These are phyloP conservation scores for Botrytis hyacinthi DNA, from an alignment of 2,329 filamentous ascomycete genomes.

Conservation along the genomic window DNA sequence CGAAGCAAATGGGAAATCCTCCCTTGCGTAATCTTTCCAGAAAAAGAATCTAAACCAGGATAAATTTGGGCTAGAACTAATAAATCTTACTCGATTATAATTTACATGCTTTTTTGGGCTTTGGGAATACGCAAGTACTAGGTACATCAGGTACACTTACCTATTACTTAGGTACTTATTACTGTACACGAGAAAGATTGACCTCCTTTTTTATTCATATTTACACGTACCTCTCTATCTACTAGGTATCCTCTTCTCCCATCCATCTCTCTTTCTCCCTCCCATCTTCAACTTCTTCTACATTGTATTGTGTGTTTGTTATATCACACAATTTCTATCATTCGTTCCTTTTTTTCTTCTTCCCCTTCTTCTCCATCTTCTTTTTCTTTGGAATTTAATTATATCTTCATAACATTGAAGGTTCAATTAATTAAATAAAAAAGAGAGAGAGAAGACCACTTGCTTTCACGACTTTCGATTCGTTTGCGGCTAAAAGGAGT, in stretches of 20 bases:
- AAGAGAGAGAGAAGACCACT: background rate
- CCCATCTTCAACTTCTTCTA: background rate
- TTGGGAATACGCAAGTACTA: background rate
- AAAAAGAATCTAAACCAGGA: background rate
- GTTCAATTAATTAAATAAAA: background rate
- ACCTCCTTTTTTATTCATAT: constrained; percentile 17
- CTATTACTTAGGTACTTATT: background rate
- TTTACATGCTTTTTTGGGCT: background rate
- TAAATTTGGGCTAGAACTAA: background rate
- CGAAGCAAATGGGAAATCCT: background rate
- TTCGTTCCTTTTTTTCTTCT: background rate
- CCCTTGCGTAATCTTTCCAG: constrained; percentile 2
- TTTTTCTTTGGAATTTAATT: background rate
- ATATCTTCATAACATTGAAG: background rate
- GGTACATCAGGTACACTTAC: background rate
- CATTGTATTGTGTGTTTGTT: background rate
- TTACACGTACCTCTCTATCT: background rate
- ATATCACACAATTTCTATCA: background rate
- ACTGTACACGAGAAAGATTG: background rate
- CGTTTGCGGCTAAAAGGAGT: background rate
- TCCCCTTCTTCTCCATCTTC: background rate
- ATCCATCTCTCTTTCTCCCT: background rate
- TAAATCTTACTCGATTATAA: background rate
- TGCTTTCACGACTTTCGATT: background rate
- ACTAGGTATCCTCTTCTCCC: background rate